Base-by-base conservation (phyloP, 2,329 filamentous ascomycete genomes). In the Epichloe sibirici region DNA sequence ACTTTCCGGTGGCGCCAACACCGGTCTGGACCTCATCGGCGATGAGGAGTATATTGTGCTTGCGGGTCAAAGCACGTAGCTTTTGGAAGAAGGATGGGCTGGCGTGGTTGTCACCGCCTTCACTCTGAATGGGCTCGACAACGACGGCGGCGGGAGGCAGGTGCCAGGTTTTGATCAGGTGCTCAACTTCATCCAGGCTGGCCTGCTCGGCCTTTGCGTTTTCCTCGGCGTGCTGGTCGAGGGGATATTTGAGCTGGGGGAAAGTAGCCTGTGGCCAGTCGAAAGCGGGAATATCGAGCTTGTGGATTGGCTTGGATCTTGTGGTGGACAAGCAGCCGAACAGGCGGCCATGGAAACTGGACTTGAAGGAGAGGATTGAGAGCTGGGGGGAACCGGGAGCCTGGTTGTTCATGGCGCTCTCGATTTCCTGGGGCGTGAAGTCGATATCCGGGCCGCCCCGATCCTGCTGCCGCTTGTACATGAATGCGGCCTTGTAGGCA, bases 1-100 rank as follows among this genome's bases (percentile, higher is more conserved):
- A 95, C 69, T 88, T 90, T 62, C 90, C 90, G 0, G 90, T 95
- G 40, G 90, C 89, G 61, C 90, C 90, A 28, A 95, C 85, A 66
- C 90, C 90, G 6, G 90, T 95, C 73, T 95, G 90, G 11, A 95
- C 90, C 72, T 95, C 90, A 67, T 95, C 90, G 57, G 94, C 90
- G 65, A 95, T 95, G 68, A 95, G 75, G 53, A 94, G 81, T 34
- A 95, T 79, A 60, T 83, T 77, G 72, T 89, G 81, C 69, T 83
- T 84, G 66, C 81, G 79, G 40, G 90, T 95, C 56, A 95, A 69
- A 44, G 82, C 85, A 55, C 90, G 86, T 49, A 95, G 81, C 54
- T 85, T 85, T 56, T 77, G 82, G 85, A 95, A 95, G 79, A 94
- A 95, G 57, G 78, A 78, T 9, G 89, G 84, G 1, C 85, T 88